Evolutionary conservation across 2,329 filamentous ascomycete species (phyloP).

Genomic region (Mycosphaerelloides madeirae): DNA sequence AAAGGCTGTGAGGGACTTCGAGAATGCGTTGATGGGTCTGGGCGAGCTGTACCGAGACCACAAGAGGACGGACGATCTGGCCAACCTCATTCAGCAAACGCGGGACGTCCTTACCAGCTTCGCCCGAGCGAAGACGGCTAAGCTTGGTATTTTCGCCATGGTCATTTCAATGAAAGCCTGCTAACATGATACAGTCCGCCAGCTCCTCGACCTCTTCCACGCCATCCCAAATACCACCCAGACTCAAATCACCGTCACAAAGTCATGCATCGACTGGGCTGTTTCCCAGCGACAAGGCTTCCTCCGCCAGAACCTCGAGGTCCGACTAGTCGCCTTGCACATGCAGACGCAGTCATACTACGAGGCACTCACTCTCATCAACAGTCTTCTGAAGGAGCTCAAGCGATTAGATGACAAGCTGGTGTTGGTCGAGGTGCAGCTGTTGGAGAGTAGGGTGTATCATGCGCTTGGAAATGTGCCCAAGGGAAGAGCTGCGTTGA

Average conservation of each 20-base stretch:
- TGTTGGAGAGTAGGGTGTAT: conserved; percentile 94
- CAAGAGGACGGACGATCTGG: conserved; percentile 76
- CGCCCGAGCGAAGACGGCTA: conserved; percentile 97
- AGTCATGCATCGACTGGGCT: conserved; percentile 99
- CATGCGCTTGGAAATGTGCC: conserved; percentile 94
- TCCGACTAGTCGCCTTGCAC: conserved; percentile 84
- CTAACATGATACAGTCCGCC: conserved; percentile 31
- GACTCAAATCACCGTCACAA: conserved; percentile 89
- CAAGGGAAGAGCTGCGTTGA: conserved; percentile 91
- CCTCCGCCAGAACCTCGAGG: conserved; percentile 96
- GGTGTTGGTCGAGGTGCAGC: conserved; percentile 93
- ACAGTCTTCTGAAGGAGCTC: conserved; percentile 88
- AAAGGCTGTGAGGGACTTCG: conserved; percentile 83
- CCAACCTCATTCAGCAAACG: conserved; percentile 84
- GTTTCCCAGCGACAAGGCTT: conserved; percentile 91
- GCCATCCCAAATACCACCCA: conserved; percentile 92
- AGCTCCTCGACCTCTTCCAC: conserved; percentile 91
- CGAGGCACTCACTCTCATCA: conserved; percentile 93
- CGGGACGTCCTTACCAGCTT: conserved; percentile 90
- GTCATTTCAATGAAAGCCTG: neutral
- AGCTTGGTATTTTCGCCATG: conserved; percentile 67
- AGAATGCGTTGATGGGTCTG: conserved; percentile 78
- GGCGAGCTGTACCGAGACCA: conserved; percentile 90
- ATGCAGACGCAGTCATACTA: conserved; percentile 98
- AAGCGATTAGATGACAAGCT: conserved; percentile 98